Conservation (phyloP, 2,329 filamentous ascomycete genomes). For the Colletotrichum eleusines region DNA sequence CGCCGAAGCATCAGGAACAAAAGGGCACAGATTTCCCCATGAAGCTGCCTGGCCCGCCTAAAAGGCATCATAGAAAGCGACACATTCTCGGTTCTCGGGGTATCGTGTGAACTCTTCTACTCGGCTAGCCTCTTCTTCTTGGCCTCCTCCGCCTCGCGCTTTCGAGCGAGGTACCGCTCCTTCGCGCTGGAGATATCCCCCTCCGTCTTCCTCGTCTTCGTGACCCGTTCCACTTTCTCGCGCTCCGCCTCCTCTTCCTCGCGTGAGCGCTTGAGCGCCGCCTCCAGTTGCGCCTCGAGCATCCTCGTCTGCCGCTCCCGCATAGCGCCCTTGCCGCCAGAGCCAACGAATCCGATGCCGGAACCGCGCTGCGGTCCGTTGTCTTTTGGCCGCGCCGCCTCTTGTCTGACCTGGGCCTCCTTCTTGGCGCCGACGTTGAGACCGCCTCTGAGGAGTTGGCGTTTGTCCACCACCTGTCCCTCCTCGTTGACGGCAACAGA, state of each 20-base stretch:
- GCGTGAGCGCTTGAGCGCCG: constrained; percentile 76
- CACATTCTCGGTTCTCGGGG: constrained; percentile 42
- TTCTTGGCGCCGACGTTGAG: constrained; percentile 78
- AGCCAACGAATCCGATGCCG: constrained; percentile 55
- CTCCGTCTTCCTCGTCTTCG: constrained; percentile 84
- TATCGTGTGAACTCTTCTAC: constrained; percentile 46
- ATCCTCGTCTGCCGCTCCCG: constrained; percentile 82
- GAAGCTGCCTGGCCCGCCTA: neutral
- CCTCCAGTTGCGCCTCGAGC: constrained; percentile 82
- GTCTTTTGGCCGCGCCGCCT: constrained; percentile 43
- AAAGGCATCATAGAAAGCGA: constrained; percentile 18
- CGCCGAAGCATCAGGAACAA: constrained; percentile 3
- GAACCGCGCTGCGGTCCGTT: constrained; percentile 28
- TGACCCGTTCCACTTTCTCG: constrained; percentile 71
- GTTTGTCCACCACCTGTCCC: constrained; percentile 85
- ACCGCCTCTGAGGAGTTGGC: constrained; percentile 81
- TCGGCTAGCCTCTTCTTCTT: constrained; percentile 62
- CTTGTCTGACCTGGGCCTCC: constrained; percentile 56
- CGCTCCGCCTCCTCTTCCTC: constrained; percentile 75
- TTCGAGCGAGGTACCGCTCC: constrained; percentile 83
- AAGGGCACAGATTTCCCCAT: constrained; percentile 6
- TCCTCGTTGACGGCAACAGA: constrained; percentile 82
- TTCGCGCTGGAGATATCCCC: constrained; percentile 81
- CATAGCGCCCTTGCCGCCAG: constrained; percentile 73
- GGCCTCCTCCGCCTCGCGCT: constrained; percentile 78